phyloP scores from a whole-genome alignment of 2,329 filamentous ascomycete species.

The Clarireedia homoeocarpa region DNA sequence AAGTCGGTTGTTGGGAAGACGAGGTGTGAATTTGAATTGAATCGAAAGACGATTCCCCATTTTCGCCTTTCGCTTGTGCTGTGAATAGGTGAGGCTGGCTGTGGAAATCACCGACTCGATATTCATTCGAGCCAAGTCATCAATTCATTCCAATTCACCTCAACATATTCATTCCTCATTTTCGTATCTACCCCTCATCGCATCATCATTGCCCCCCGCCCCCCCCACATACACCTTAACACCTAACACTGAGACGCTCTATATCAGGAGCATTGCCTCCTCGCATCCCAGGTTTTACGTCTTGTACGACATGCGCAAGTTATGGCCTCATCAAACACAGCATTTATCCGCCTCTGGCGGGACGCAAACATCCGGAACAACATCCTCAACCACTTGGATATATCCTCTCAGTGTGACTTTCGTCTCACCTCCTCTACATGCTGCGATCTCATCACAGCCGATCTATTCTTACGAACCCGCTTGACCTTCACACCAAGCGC shows the following conservation, averaged over 20 bases:
- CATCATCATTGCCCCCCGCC: background rate
- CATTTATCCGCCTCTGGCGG: slow-evolving; percentile 28
- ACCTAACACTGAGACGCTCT: background rate
- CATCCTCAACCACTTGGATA: slow-evolving; percentile 26
- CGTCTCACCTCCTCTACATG: slow-evolving; percentile 63
- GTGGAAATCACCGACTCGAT: too few species aligned
- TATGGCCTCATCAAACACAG: slow-evolving; percentile 28
- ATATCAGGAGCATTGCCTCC: background rate
- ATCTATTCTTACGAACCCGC: slow-evolving; percentile 60
- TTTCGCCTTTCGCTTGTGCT: too few species aligned
- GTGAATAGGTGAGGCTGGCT: too few species aligned
- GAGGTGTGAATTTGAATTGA: background rate
- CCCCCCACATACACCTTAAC: background rate
- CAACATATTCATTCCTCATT: too few species aligned
- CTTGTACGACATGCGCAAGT: slow-evolving; percentile 26
- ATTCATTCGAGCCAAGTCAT: too few species aligned
- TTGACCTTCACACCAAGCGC: slow-evolving; percentile 66
- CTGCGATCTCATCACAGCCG: slow-evolving; percentile 60
- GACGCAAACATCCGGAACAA: slow-evolving; percentile 23
- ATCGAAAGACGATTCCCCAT: too few species aligned
- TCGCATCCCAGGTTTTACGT: background rate
- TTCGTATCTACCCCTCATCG: background rate
- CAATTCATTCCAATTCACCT: too few species aligned
- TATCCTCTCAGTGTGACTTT: slow-evolving; percentile 42
- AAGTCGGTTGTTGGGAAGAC: background rate